These are phyloP conservation scores for Xylaria sp. DNA, from an alignment of 2,329 filamentous ascomycete species.

Conservation along the genomic window DNA sequence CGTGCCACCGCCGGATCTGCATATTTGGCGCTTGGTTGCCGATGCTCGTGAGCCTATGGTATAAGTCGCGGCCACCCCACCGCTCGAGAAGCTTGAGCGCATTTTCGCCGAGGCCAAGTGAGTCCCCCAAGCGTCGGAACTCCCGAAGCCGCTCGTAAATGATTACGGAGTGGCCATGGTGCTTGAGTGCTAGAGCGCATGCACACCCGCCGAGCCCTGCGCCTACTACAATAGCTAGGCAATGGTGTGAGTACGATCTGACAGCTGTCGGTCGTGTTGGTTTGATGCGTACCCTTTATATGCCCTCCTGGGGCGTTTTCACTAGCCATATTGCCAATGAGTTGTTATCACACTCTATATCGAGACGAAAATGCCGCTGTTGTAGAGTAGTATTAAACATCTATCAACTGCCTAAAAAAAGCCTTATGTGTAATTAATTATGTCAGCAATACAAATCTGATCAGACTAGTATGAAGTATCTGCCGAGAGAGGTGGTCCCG, in stretches of 20 bases:
- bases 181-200: slow-evolving; percentile 59
- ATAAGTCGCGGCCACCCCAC: slow-evolving; percentile 55
- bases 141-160: slow-evolving; percentile 58
- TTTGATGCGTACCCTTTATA: slow-evolving; percentile 26
- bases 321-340: slow-evolving; percentile 11
- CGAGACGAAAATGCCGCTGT: neutral
- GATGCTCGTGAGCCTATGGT: slow-evolving; percentile 55
- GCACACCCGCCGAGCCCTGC: slow-evolving; percentile 62
- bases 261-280: neutral
- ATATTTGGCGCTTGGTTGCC: slow-evolving; percentile 60
- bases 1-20: slow-evolving; percentile 60
- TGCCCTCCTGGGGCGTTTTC: slow-evolving; percentile 8
- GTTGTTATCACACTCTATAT: neutral
- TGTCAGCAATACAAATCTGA: neutral
- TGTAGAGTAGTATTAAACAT: slow-evolving; percentile 7
- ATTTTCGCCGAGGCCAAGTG: slow-evolving; percentile 59
- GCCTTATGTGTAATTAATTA: neutral
- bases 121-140: slow-evolving; percentile 59
- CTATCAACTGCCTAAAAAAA: neutral
- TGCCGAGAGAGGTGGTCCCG: slow-evolving; percentile 22
- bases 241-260: slow-evolving; percentile 6
- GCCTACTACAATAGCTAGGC: slow-evolving; percentile 59
- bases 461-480: slow-evolving; percentile 7
- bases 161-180: slow-evolving; percentile 57
- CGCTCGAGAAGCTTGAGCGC: slow-evolving; percentile 58